Percentiles rank a stretch among this genome's conserved stretches.
Conservation (phyloP, 345 rosid genomes). For the Ceriops tagal region DNA sequence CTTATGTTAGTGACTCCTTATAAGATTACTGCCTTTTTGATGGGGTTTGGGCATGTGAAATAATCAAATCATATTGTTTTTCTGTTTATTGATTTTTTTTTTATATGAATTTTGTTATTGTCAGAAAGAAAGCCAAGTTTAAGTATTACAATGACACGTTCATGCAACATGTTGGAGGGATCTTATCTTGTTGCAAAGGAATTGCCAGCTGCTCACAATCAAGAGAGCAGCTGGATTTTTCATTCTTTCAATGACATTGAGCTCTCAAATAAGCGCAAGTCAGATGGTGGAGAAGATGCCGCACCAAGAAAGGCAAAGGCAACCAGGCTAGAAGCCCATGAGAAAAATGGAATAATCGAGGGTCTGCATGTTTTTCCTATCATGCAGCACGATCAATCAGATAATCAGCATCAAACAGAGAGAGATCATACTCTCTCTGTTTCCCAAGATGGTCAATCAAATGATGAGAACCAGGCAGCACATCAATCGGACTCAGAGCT, state of each 20-base stretch:
- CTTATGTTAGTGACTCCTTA: too few relatives aligned
- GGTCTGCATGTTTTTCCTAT: slow-evolving; percentile 6
- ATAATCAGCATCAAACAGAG: neutral
- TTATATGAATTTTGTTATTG: neutral
- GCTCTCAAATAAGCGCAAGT: slow-evolving; percentile 31
- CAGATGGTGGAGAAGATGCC: slow-evolving; percentile 26
- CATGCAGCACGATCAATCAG: neutral
- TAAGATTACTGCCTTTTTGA: too few relatives aligned
- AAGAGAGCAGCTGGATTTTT: slow-evolving; percentile 46
- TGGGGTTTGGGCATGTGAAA: neutral
- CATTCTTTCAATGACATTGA: slow-evolving; percentile 35
- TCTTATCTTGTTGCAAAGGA: slow-evolving; percentile 40
- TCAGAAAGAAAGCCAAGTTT: slow-evolving; percentile 1
- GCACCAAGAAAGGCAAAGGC: slow-evolving; percentile 32
- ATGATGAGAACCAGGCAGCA: slow-evolving; percentile 14
- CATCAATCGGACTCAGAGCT: slow-evolving; percentile 45
- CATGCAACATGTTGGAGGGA: slow-evolving; percentile 52
- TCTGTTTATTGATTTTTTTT: neutral
- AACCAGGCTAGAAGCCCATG: slow-evolving; percentile 17
- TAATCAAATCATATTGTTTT: neutral
- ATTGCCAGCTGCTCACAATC: slow-evolving; percentile 43
- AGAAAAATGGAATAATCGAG: slow-evolving; percentile 7
- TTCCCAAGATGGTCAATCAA: slow-evolving; percentile 1
- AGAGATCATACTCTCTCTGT: neutral
- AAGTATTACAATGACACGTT: neutral